Evolutionary conservation across 306 rosid species (phyloP).

Genomic region (Quercus suber): DNA sequence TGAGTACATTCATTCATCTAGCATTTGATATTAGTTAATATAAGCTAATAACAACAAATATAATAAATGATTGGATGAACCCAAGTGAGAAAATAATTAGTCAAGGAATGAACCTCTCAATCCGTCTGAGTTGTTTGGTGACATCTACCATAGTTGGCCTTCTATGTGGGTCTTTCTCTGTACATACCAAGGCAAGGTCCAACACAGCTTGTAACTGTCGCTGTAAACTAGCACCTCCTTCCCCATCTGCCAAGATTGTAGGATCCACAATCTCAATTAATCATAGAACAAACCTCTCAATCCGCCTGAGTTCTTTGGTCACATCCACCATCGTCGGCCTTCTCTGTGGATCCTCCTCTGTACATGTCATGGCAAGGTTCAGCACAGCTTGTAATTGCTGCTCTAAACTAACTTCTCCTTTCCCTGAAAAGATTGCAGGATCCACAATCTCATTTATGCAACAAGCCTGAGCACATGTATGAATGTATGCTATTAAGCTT

Average conservation of each 20-base stretch:
- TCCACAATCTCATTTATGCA: background rate
- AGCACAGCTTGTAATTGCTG: no score
- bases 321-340: no score
- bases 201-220: background rate
- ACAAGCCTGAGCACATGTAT: background rate
- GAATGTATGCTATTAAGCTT: background rate
- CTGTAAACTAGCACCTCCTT: background rate
- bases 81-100: background rate
- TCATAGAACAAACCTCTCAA: no score
- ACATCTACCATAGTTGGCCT: background rate
- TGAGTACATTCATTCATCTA: no score
- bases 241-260: background rate
- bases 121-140: background rate
- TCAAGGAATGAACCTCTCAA: background rate
- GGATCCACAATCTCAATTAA: background rate
- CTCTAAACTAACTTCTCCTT: no score
- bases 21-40: no score
- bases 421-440: no score
- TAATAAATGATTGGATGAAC: background rate
- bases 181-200: background rate
- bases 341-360: no score
- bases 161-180: background rate
- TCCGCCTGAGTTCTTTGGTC: no score
- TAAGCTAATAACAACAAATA: no score
- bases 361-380: no score